These are phyloP conservation scores for Colletotrichum brevisporum DNA, from an alignment of 2,329 filamentous ascomycete genomes.

Conservation along the genomic window DNA sequence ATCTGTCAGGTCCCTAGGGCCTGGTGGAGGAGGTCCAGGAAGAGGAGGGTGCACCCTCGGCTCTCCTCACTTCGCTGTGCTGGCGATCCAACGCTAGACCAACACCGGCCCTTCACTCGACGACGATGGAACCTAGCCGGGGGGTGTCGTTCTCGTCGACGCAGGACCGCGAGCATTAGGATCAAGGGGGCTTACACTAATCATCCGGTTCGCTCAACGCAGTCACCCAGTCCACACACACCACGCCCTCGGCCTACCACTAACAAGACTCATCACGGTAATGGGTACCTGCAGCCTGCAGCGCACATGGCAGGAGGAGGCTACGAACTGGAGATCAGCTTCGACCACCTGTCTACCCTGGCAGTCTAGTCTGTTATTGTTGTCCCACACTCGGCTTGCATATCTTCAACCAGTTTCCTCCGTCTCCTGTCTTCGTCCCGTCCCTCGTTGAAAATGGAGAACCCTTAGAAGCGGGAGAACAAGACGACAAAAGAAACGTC, in stretches of 20 bases:
- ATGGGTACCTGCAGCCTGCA: constrained; percentile 1
- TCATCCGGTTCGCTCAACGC: no score
- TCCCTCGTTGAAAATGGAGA: constrained; percentile 24
- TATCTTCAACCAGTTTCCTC: constrained; percentile 32
- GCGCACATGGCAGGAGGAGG: background rate
- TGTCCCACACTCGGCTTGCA: constrained; percentile 13
- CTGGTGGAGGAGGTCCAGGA: background rate
- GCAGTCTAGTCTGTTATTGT: background rate
- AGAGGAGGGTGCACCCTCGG: background rate
- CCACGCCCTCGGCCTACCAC: constrained; percentile 2
- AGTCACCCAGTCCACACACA: no score
- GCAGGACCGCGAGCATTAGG: constrained; percentile 9
- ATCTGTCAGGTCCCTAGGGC: background rate
- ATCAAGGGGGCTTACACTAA: constrained; percentile 23
- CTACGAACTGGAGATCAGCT: no score
- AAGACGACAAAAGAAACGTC: constrained; percentile 7
- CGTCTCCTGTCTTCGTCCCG: constrained; percentile 14
- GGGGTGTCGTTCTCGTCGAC: constrained; percentile 14
- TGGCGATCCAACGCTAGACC: no score
- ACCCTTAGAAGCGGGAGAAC: constrained; percentile 1
- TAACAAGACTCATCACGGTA: background rate
- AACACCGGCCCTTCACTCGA: no score
- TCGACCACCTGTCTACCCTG: no score
- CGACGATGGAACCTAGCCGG: constrained; percentile 19
- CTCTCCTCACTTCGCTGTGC: no score